These are phyloP conservation scores for Aspergillus sp. DNA, from an alignment of 2,329 filamentous ascomycete species.

Conservation along the genomic window DNA sequence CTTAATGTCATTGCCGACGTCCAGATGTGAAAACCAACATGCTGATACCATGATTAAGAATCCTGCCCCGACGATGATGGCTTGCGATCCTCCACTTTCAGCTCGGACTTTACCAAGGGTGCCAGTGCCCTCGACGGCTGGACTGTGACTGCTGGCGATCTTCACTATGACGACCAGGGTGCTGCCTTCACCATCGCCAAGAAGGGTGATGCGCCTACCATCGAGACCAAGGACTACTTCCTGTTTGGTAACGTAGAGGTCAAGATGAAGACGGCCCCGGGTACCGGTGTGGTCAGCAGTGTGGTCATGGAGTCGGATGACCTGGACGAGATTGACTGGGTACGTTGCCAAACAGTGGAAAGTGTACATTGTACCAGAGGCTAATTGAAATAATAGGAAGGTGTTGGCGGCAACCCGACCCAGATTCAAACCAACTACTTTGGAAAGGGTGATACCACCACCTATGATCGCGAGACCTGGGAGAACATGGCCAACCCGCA, in stretches of 20 bases:
- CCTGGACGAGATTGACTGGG: slow-evolving; percentile 94
- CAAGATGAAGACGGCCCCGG: slow-evolving; percentile 74
- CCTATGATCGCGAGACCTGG: slow-evolving; percentile 78
- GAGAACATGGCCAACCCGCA: slow-evolving; percentile 56
- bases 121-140: slow-evolving; percentile 50
- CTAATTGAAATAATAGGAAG: slow-evolving; percentile 20
- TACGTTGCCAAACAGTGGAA: slow-evolving; percentile 47
- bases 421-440: slow-evolving; percentile 82
- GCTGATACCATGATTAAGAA: slow-evolving; percentile 17
- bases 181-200: slow-evolving; percentile 70
- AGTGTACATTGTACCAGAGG: background rate
- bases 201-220: slow-evolving; percentile 75
- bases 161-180: slow-evolving; percentile 62
- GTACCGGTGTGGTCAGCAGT: slow-evolving; percentile 84
- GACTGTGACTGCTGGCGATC: slow-evolving; percentile 57
- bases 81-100: slow-evolving; percentile 42
- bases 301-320: slow-evolving; percentile 87
- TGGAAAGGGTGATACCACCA: slow-evolving; percentile 72
- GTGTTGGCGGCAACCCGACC: slow-evolving; percentile 27
- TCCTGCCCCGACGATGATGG: slow-evolving; percentile 63
- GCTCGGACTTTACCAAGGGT: slow-evolving; percentile 40
- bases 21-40: background rate
- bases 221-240: slow-evolving; percentile 88
- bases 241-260: slow-evolving; percentile 93
- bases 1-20: background rate